Evolutionary conservation across 1,139 yeast genomes (phyloP).

Genomic region (Diutina neorugosa): DNA sequence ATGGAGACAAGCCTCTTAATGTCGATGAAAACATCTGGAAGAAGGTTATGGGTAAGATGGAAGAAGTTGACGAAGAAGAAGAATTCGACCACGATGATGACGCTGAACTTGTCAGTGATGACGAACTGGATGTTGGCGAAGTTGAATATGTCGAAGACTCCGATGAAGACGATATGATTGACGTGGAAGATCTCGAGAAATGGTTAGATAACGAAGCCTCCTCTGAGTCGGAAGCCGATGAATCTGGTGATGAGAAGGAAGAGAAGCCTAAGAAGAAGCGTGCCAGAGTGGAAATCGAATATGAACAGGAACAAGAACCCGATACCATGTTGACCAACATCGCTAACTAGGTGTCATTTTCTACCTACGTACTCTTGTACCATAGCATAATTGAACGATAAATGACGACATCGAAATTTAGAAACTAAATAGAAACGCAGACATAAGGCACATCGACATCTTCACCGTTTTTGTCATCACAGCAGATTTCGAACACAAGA

Average conservation of each 20-base stretch:
- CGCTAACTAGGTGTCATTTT: conserved; percentile 12
- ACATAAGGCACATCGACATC: conserved; percentile 93
- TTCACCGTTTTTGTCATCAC: conserved; percentile 86
- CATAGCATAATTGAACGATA: background rate
- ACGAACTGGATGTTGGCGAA: conserved; percentile 62
- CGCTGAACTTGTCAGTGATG: conserved; percentile 54
- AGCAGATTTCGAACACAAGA: conserved; percentile 78
- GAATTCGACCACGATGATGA: conserved; percentile 43
- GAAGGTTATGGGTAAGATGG: conserved; percentile 74
- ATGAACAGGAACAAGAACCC: conserved; percentile 50
- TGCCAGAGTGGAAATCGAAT: conserved; percentile 74
- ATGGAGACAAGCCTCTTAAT: conserved; percentile 93
- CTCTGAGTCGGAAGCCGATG: conserved; percentile 21
- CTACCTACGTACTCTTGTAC: background rate
- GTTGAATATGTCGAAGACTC: conserved; percentile 82
- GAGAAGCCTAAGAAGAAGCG: conserved; percentile 35
- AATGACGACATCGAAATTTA: background rate
- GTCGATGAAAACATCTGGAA: conserved; percentile 96
- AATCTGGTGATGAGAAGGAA: conserved; percentile 13
- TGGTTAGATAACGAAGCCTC: conserved; percentile 54
- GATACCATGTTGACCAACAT: conserved; percentile 14
- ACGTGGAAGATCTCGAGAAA: conserved; percentile 80
- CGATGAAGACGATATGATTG: conserved; percentile 60
- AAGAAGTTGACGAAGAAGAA: conserved; percentile 43
- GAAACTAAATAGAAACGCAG: conserved; percentile 30